phyloP scores from a whole-genome alignment of 2,329 filamentous ascomycete genomes.

The Huntiella decipiens region DNA sequence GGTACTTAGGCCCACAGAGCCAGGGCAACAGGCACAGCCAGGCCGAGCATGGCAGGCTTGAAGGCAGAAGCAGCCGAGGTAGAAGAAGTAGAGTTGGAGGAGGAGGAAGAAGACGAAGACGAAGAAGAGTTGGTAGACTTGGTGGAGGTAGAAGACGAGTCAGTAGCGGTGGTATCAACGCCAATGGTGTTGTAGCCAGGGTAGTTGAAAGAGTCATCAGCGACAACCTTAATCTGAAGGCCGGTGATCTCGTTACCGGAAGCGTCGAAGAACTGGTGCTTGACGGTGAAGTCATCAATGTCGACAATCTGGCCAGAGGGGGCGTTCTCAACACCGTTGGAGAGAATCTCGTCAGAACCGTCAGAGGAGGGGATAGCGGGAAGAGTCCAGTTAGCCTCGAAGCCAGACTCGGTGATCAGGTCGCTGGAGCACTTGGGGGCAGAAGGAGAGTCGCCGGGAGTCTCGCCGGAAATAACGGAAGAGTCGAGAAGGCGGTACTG shows the following conservation, averaged over 20 bases:
- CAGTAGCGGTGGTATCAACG: conserved; percentile 8
- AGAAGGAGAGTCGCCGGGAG: conserved; percentile 28
- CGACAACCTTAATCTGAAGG: conserved; percentile 29
- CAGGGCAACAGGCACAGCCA: conserved; percentile 11
- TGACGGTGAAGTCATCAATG: conserved; percentile 44
- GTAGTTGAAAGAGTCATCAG: conserved; percentile 26
- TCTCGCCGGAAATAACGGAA: conserved; percentile 40
- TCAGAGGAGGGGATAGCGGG: conserved; percentile 38
- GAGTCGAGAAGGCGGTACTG: conserved; percentile 64
- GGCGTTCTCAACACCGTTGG: conserved; percentile 50
- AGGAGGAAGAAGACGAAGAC: conserved; percentile 3
- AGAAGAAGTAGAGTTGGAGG: conserved; percentile 1
- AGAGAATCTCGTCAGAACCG: conserved; percentile 52
- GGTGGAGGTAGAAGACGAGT: conserved; percentile 3
- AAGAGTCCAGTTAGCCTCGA: conserved; percentile 64
- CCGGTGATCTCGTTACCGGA: conserved; percentile 23
- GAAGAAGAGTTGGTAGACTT: conserved; percentile 1
- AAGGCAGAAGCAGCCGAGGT: conserved; percentile 10
- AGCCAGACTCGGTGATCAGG: conserved; percentile 49
- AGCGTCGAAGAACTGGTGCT: conserved; percentile 22
- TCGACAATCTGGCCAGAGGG: conserved; percentile 49
- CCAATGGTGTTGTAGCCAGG: conserved; percentile 24
- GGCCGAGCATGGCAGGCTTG: conserved; percentile 10
- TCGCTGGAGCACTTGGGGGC: conserved; percentile 44
- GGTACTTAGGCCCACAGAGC: conserved; percentile 10